A percentile compares a stretch with the other conserved stretches of the same genome.
Evolutionary conservation across 768 basidiomycete species (phyloP).

Genomic region (Tulasnella calospora): DNA sequence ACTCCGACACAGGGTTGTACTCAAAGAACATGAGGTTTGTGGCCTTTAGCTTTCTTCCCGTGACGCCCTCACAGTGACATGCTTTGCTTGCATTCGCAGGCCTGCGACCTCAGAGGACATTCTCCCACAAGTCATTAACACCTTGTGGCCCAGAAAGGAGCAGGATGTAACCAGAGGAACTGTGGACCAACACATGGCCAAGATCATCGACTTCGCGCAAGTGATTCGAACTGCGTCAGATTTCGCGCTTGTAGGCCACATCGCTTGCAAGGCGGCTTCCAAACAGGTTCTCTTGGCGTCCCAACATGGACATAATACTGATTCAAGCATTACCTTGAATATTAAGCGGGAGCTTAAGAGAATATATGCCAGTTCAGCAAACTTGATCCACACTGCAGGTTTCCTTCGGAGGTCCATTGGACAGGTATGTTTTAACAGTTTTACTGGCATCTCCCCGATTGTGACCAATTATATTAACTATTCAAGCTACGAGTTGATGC

Average conservation of each 20-base stretch:
- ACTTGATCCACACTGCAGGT: not conserved
- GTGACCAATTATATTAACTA: not conserved
- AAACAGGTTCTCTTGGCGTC: not conserved
- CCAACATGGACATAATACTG: not conserved
- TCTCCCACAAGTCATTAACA: not conserved
- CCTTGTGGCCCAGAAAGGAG: not conserved
- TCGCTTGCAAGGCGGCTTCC: not conserved
- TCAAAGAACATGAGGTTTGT: not conserved
- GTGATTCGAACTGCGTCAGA: not conserved
- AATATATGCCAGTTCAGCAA: not conserved
- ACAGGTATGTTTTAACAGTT: not conserved
- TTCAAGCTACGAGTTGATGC: not conserved
- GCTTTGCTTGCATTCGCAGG: not conserved
- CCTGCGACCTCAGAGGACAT: not conserved
- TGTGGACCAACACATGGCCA: not conserved
- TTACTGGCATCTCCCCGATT: no score
- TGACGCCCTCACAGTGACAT: not conserved
- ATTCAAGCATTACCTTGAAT: not conserved
- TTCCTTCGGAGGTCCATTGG: not conserved
- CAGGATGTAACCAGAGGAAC: not conserved
- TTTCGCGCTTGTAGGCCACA: not conserved
- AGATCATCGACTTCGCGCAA: not conserved
- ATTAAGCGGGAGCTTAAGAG: not conserved
- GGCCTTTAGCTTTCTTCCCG: not conserved
- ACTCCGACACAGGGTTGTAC: not conserved